Evolutionary conservation across 257 asterid genomes (phyloP).

Genomic region (Ophiorrhiza pumila): DNA sequence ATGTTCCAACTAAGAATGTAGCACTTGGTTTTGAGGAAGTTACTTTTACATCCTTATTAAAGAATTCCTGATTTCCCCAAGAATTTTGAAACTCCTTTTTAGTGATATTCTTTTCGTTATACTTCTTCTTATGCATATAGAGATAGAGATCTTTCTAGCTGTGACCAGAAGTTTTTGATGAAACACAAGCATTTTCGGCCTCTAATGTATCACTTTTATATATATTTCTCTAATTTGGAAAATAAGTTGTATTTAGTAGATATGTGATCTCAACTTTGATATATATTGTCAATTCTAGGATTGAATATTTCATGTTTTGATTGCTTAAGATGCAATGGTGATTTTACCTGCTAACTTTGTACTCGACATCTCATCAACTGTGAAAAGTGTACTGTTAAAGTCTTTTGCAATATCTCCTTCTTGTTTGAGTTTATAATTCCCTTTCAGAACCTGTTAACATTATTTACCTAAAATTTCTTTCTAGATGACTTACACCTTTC

Average conservation of each 20-base stretch:
- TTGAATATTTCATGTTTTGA: not conserved
- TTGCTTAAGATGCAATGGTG: not conserved
- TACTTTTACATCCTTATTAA: not conserved
- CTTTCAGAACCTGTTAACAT: not conserved
- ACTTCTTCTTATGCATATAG: not conserved
- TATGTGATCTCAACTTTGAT: not conserved
- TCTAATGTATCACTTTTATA: no score
- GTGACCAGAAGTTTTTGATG: not conserved
- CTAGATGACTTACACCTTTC: not conserved
- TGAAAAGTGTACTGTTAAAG: not conserved
- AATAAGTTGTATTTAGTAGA: not conserved
- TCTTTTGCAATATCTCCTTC: not conserved
- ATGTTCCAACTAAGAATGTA: not conserved
- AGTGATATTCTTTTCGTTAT: not conserved
- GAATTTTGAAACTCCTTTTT: not conserved
- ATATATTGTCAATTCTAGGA: not conserved
- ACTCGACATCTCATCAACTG: not conserved
- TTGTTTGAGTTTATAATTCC: not conserved
- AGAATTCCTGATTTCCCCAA: not conserved
- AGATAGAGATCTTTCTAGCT: not conserved
- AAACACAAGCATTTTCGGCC: not conserved
- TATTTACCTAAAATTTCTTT: not conserved
- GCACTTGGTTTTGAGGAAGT: not conserved
- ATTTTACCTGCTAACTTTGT: not conserved
- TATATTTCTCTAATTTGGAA: no score